Evolutionary conservation across 2,329 filamentous ascomycete genomes (phyloP).

Genomic region (Emergomyces orientalis): DNA sequence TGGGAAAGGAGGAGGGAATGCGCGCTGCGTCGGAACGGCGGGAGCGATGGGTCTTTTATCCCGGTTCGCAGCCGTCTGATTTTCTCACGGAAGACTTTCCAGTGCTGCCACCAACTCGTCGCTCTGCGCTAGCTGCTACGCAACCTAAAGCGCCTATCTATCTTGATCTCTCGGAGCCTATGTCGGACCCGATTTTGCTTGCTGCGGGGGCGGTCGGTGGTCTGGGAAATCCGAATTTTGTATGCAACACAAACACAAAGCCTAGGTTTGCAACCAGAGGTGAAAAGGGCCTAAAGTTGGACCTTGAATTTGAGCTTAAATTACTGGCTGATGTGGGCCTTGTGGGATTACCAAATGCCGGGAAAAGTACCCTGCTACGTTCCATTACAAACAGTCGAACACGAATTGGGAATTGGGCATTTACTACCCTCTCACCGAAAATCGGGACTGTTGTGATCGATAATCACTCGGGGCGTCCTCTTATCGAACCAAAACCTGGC

Average conservation of each 20-base stretch:
- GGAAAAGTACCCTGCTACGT: conserved; percentile 85
- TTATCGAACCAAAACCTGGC: conserved; percentile 39
- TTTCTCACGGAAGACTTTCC: conserved; percentile 53
- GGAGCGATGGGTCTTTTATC: conserved; percentile 79
- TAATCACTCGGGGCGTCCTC: conserved; percentile 67
- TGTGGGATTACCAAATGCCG: conserved; percentile 90
- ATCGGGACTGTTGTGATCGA: conserved; percentile 94
- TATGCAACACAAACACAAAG: conserved; percentile 60
- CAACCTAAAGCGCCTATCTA: conserved; percentile 66
- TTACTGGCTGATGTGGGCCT: conserved; percentile 89
- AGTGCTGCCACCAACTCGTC: conserved; percentile 45
- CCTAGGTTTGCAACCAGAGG: conserved; percentile 87
- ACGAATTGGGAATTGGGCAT: conserved; percentile 88
- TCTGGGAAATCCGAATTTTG: conserved; percentile 87
- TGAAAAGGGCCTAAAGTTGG: conserved; percentile 66
- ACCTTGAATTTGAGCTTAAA: conserved; percentile 83
- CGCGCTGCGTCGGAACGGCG: conserved; percentile 39
- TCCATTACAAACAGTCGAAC: conserved; percentile 82
- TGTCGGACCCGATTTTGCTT: conserved; percentile 73
- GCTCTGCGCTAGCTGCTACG: conserved; percentile 50
- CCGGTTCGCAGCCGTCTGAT: conserved; percentile 65
- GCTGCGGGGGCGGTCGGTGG: conserved; percentile 83
- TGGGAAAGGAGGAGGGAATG: conserved; percentile 35
- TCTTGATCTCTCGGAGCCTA: conserved; percentile 65
- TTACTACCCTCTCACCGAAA: conserved; percentile 89